Percentiles rank a stretch among this genome's conserved stretches.
These are phyloP conservation scores for Aurinia saxatilis DNA, from an alignment of 345 rosid species.

Conservation along the genomic window DNA sequence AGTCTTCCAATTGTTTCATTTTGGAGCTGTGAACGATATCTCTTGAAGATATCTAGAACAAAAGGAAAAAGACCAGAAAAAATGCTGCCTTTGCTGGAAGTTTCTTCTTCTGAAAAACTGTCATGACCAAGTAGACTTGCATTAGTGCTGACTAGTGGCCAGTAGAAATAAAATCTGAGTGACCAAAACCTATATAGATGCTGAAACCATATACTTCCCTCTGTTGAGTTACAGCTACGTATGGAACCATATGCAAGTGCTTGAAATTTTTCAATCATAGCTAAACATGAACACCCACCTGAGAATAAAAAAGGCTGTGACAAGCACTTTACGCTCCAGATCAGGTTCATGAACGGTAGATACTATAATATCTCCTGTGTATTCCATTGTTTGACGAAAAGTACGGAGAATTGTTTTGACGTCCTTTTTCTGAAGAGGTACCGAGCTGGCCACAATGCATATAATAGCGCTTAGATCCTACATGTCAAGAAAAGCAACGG, in stretches of 20 bases:
- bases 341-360: conserved; percentile 53
- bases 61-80: conserved; percentile 70
- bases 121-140: conserved; percentile 18
- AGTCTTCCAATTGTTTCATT: conserved; percentile 20
- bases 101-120: conserved; percentile 37
- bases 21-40: conserved; percentile 28
- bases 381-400: conserved; percentile 58
- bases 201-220: neutral
- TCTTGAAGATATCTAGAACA: conserved; percentile 47
- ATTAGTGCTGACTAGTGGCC: conserved; percentile 18
- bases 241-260: neutral
- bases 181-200: neutral
- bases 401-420: conserved; percentile 40
- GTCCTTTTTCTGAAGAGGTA: conserved; percentile 35
- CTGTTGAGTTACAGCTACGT: neutral
- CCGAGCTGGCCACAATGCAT: conserved; percentile 61
- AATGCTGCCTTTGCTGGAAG: conserved; percentile 39
- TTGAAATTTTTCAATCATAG: neutral
- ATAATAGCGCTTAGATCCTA: conserved; percentile 62
- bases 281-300: conserved; percentile 44
- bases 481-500: neutral
- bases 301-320: conserved; percentile 55
- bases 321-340: conserved; percentile 49
- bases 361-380: conserved; percentile 50
- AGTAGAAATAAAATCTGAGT: neutral